phyloP scores from a whole-genome alignment of 805 yeast genomes.

The Candida qinlingensis region DNA sequence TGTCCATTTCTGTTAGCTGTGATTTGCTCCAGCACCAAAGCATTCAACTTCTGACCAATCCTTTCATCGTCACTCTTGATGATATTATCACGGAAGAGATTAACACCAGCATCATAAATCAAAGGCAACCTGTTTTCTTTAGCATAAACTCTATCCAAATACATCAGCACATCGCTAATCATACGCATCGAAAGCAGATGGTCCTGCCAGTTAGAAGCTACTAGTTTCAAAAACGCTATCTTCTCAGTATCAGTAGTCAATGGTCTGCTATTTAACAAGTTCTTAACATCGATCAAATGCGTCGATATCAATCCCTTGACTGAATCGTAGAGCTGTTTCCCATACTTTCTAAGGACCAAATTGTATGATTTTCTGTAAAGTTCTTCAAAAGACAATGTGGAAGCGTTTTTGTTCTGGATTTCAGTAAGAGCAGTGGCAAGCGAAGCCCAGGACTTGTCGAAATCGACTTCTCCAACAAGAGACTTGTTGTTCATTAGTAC shows the following conservation, averaged over 20 bases:
- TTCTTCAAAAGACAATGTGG: slow-evolving; percentile 74
- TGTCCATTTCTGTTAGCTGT: slow-evolving; percentile 51
- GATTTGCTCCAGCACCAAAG: slow-evolving; percentile 49
- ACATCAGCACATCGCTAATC: slow-evolving; percentile 81
- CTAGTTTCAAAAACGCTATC: slow-evolving; percentile 30
- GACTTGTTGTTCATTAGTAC: slow-evolving; percentile 15
- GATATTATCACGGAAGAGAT: slow-evolving; percentile 56
- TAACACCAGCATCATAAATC: slow-evolving; percentile 70
- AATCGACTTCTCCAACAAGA: slow-evolving; percentile 40
- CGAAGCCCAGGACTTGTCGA: slow-evolving; percentile 61
- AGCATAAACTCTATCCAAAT: slow-evolving; percentile 80
- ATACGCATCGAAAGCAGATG: slow-evolving; percentile 69
- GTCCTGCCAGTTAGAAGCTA: slow-evolving; percentile 54
- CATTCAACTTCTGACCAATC: slow-evolving; percentile 47
- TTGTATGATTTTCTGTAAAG: slow-evolving; percentile 76
- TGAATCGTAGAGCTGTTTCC: slow-evolving; percentile 58
- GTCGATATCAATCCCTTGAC: slow-evolving; percentile 43
- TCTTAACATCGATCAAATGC: slow-evolving; percentile 35
- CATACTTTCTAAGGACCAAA: slow-evolving; percentile 64
- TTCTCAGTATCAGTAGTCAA: slow-evolving; percentile 11
- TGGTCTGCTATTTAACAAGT: slow-evolving; percentile 13
- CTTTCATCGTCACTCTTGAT: slow-evolving; percentile 43
- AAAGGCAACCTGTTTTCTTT: slow-evolving; percentile 59
- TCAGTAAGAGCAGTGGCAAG: slow-evolving; percentile 63
- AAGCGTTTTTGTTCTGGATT: slow-evolving; percentile 68